Evolutionary conservation across 257 asterid genomes (phyloP).

Genomic region (Nicotiana tomentosiformis): DNA sequence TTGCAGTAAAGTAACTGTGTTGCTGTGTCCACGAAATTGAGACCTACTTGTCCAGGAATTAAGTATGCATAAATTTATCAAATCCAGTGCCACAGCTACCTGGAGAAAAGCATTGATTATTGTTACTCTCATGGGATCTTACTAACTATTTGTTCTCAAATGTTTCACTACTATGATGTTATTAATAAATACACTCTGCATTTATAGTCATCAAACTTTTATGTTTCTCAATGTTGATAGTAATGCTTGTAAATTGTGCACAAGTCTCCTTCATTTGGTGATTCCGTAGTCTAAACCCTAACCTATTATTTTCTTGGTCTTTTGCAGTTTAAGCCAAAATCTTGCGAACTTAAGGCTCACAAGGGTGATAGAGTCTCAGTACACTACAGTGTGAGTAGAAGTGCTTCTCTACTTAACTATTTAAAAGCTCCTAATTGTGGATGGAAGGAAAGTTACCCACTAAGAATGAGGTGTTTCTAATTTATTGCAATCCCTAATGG

Average conservation of each 20-base stretch:
- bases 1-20: neutral
- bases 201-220: neutral
- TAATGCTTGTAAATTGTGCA: neutral
- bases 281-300: neutral
- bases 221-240: neutral
- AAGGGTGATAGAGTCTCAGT: conserved; percentile 83
- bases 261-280: neutral
- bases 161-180: neutral
- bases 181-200: neutral
- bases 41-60: neutral
- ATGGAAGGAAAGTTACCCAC: neutral
- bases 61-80: neutral
- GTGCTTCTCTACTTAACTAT: neutral
- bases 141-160: neutral
- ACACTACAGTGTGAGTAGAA: conserved; percentile 79
- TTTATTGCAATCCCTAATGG: neutral
- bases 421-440: neutral
- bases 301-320: conserved; percentile 12
- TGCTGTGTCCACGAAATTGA: neutral
- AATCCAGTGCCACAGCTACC: neutral
- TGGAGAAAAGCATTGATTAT: neutral
- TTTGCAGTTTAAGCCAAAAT: conserved; percentile 75
- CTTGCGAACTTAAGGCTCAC: conserved; percentile 85
- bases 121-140: neutral
- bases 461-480: neutral